These are phyloP conservation scores for Zoysia matrella DNA, from an alignment of 202 grass and related monocot genomes.

Conservation along the genomic window DNA sequence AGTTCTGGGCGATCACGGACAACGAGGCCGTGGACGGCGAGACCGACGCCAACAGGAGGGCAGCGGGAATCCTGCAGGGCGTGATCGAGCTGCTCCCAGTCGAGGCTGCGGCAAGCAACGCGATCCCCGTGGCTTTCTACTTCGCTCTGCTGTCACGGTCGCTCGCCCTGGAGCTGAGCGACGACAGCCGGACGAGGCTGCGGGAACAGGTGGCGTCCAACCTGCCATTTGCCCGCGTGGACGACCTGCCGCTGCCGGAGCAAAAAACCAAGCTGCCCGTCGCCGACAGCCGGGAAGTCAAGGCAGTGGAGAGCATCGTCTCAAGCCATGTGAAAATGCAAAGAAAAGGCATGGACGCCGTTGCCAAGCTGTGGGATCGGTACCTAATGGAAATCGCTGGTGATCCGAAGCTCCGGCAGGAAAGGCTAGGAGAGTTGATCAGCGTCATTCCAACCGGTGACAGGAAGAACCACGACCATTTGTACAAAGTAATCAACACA, in stretches of 20 bases:
- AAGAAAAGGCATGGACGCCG: slow-evolving; percentile 35
- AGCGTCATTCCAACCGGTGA: slow-evolving; percentile 53
- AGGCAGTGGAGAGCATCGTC: slow-evolving; percentile 68
- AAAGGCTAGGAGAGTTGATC: slow-evolving; percentile 65
- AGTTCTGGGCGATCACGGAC: slow-evolving; percentile 75
- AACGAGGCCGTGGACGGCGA: slow-evolving; percentile 59
- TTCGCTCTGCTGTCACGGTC: slow-evolving; percentile 80
- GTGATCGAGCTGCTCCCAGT: slow-evolving; percentile 61
- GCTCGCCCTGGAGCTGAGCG: slow-evolving; percentile 60
- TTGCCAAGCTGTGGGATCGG: slow-evolving; percentile 75
- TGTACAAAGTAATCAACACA: slow-evolving; percentile 75
- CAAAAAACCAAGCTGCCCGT: slow-evolving; percentile 21
- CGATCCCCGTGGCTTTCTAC: slow-evolving; percentile 75
- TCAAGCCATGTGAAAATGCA: slow-evolving; percentile 47
- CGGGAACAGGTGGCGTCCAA: slow-evolving; percentile 48
- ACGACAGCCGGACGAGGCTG: slow-evolving; percentile 51
- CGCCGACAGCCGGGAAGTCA: slow-evolving; percentile 50
- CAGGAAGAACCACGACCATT: slow-evolving; percentile 73
- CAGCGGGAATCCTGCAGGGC: slow-evolving; percentile 59
- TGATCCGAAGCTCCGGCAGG: slow-evolving; percentile 52
- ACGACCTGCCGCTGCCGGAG: slow-evolving; percentile 80
- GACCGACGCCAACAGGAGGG: slow-evolving; percentile 63
- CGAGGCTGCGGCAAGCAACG: slow-evolving; percentile 32
- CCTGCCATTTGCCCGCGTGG: slow-evolving; percentile 61
- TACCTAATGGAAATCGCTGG: slow-evolving; percentile 61